Evolutionary conservation across 192 early-diverging fungal genomes (phyloP).

Genomic region (Podila epicladia): DNA sequence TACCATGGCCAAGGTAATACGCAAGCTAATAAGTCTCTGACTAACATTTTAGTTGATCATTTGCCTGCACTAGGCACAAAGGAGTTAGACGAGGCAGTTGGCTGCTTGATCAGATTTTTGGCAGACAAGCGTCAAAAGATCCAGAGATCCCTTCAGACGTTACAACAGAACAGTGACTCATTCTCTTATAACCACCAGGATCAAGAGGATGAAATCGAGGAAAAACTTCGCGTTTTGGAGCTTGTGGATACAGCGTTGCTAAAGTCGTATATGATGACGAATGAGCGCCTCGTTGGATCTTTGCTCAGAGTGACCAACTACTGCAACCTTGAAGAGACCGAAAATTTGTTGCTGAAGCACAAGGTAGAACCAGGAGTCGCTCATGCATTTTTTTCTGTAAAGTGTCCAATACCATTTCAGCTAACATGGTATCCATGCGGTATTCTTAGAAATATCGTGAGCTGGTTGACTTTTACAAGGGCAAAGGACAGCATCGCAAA

Average conservation of each 20-base stretch:
- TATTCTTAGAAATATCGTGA: constrained; percentile 76
- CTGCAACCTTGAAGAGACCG: constrained; percentile 88
- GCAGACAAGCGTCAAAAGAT: constrained; percentile 86
- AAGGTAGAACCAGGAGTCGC: constrained; percentile 56
- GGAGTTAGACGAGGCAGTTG: constrained; percentile 67
- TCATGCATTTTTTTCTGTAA: neutral
- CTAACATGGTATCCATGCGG: neutral
- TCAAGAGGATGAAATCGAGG: constrained; percentile 50
- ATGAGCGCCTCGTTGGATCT: constrained; percentile 88
- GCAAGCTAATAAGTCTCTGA: too few species aligned
- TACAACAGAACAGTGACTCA: constrained; percentile 36
- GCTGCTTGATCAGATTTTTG: constrained; percentile 85
- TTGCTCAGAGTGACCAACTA: constrained; percentile 90
- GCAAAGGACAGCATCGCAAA: constrained; percentile 89
- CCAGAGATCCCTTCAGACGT: constrained; percentile 56
- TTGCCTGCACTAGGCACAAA: constrained; percentile 56
- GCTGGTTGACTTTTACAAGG: constrained; percentile 93
- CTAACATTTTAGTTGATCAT: neutral
- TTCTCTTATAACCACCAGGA: constrained; percentile 27
- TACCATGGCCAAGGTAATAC: too few species aligned
- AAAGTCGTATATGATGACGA: constrained; percentile 89
- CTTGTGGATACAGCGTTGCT: constrained; percentile 92
- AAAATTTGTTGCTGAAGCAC: constrained; percentile 78
- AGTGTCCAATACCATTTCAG: neutral
- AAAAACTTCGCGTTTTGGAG: constrained; percentile 56